Conservation (phyloP, 2,329 filamentous ascomycete genomes). For the Phaeosphaeria sp. region DNA sequence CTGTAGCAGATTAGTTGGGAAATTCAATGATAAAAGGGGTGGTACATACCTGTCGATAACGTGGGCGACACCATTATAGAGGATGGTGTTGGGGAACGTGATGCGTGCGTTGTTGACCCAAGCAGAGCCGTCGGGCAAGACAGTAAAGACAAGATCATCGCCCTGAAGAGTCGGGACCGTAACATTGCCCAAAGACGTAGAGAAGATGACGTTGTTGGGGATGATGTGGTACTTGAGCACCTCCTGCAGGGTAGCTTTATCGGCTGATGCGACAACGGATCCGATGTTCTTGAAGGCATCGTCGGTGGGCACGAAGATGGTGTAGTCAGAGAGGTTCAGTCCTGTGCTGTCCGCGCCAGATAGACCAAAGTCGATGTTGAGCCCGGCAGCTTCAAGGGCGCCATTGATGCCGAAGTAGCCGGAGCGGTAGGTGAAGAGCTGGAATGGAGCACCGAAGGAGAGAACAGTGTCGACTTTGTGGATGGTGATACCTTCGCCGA, state of each 20-base stretch:
- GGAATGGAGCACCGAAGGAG: slow-evolving; percentile 32
- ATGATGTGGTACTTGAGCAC: slow-evolving; percentile 38
- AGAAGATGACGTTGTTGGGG: slow-evolving; percentile 35
- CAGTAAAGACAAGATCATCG: slow-evolving; percentile 28
- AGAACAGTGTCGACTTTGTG: slow-evolving; percentile 35
- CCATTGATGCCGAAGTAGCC: slow-evolving; percentile 34
- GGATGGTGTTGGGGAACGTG: slow-evolving; percentile 28
- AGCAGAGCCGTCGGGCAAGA: slow-evolving; percentile 28
- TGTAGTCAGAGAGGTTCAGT: slow-evolving; percentile 65
- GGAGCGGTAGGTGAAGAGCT: slow-evolving; percentile 34
- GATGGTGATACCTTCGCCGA: slow-evolving; percentile 34
- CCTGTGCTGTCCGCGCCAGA: slow-evolving; percentile 15
- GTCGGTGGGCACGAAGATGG: slow-evolving; percentile 80
- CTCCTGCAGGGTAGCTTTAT: slow-evolving; percentile 25
- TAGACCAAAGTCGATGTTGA: slow-evolving; percentile 29
- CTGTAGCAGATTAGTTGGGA: slow-evolving; percentile 9
- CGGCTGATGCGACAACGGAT: slow-evolving; percentile 25
- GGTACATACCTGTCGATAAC: slow-evolving; percentile 28
- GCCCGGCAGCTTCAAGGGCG: slow-evolving; percentile 24
- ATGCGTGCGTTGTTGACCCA: slow-evolving; percentile 35
- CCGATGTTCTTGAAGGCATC: slow-evolving; percentile 70
- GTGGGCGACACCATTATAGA: slow-evolving; percentile 35
- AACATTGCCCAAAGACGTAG: slow-evolving; percentile 30
- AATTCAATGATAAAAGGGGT: not conserved
- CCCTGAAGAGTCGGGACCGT: slow-evolving; percentile 31